Percentiles rank a stretch among this genome's conserved stretches.
These are phyloP conservation scores for Lyophyllum shimeji DNA, from an alignment of 768 basidiomycete genomes.

Conservation along the genomic window DNA sequence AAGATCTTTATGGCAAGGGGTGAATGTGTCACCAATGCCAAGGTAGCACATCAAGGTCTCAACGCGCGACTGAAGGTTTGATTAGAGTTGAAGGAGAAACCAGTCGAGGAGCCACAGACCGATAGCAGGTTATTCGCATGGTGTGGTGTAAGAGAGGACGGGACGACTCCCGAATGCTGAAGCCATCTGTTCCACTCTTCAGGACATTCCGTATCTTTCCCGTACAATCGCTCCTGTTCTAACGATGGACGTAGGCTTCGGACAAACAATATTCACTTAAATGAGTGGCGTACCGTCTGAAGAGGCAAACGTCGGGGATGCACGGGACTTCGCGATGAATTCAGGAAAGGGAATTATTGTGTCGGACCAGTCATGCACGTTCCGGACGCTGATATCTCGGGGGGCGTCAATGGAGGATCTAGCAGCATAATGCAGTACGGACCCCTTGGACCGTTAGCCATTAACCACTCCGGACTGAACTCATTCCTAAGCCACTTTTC, in stretches of 20 bases:
- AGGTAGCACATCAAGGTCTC: slow-evolving; percentile 88
- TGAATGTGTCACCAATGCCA: slow-evolving; percentile 80
- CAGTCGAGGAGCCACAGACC: slow-evolving; percentile 17
- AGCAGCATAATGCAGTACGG: slow-evolving; percentile 5
- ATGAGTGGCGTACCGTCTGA: slow-evolving; percentile 34
- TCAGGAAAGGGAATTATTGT: slow-evolving; percentile 46
- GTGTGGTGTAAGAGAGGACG: slow-evolving; percentile 50
- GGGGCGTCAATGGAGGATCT: background rate
- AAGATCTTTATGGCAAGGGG: slow-evolving; percentile 82
- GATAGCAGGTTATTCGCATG: slow-evolving; percentile 57
- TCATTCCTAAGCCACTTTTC: slow-evolving; percentile 51
- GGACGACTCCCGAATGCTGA: slow-evolving; percentile 43
- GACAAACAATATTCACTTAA: background rate
- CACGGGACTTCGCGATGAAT: slow-evolving; percentile 48
- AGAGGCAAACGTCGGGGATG: slow-evolving; percentile 29
- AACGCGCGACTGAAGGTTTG: slow-evolving; percentile 45
- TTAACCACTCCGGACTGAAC: slow-evolving; percentile 60
- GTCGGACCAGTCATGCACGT: slow-evolving; percentile 61
- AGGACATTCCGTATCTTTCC: slow-evolving; percentile 78
- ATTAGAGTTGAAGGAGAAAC: background rate
- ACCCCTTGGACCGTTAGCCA: slow-evolving; percentile 29
- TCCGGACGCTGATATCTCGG: slow-evolving; percentile 59
- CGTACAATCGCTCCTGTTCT: slow-evolving; percentile 69
- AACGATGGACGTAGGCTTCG: slow-evolving; percentile 3
- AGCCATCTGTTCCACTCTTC: slow-evolving; percentile 65